These are phyloP conservation scores for Magnaporthiopsis incrustans DNA, from an alignment of 2,329 filamentous ascomycete genomes.

Conservation along the genomic window DNA sequence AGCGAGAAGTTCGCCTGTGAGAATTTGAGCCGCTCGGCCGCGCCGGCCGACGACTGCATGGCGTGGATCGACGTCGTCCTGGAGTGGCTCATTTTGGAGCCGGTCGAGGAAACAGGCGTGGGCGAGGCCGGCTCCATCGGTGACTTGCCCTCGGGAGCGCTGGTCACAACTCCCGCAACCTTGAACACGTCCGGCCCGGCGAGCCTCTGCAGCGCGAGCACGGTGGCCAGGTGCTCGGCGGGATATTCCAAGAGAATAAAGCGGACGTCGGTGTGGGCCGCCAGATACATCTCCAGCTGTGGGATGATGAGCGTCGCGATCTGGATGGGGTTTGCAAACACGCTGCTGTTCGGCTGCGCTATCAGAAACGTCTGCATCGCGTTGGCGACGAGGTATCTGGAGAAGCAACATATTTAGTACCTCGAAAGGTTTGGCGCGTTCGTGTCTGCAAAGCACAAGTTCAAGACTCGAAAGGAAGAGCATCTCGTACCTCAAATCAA, in stretches of 20 bases:
- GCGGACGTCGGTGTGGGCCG: conserved; percentile 41
- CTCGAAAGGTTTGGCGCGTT: background rate
- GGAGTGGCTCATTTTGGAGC: background rate
- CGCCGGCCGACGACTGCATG: conserved; percentile 10
- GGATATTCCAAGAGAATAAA: conserved; percentile 54
- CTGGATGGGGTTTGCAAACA: conserved; percentile 43
- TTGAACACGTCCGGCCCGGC: conserved; percentile 49
- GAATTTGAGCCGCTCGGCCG: conserved; percentile 25
- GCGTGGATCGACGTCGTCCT: background rate
- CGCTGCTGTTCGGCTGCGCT: conserved; percentile 44
- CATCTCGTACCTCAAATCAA: conserved; percentile 47
- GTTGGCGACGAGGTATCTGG: conserved; percentile 51
- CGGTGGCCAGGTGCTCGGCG: conserved; percentile 44
- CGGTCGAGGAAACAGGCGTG: background rate
- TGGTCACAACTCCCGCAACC: conserved; percentile 47
- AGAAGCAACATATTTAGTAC: background rate
- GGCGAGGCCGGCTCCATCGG: background rate
- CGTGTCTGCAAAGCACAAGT: background rate
- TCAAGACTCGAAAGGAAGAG: background rate
- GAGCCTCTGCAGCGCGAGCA: conserved; percentile 49
- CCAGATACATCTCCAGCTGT: conserved; percentile 52
- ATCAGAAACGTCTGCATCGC: conserved; percentile 49
- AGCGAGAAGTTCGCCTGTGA: conserved; percentile 50
- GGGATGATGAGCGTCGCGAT: conserved; percentile 52
- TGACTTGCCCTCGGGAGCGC: conserved; percentile 12